phyloP scores from a whole-genome alignment of 805 yeast species.

The Cyberlindnera mississippiensis region DNA sequence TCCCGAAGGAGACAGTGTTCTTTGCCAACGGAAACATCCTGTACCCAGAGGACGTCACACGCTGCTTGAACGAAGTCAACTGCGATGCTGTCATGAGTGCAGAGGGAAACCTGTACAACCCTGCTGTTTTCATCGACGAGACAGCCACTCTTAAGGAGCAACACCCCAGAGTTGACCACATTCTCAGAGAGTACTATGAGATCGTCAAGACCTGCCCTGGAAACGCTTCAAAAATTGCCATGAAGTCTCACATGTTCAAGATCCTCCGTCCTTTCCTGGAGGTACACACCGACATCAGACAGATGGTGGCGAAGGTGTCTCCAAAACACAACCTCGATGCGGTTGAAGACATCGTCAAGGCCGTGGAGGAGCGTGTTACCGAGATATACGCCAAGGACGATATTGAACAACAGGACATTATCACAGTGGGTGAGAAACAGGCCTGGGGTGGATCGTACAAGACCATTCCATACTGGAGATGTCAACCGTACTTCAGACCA shows the following conservation, averaged over 20 bases:
- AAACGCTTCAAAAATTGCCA: slow-evolving; percentile 72
- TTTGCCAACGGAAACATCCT: slow-evolving; percentile 94
- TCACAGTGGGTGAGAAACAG: slow-evolving; percentile 50
- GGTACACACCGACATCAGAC: slow-evolving; percentile 72
- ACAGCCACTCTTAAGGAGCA: slow-evolving; percentile 51
- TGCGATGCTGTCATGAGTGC: slow-evolving; percentile 98
- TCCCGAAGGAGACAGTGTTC: slow-evolving; percentile 77
- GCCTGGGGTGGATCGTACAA: slow-evolving; percentile 81
- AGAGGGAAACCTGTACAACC: slow-evolving; percentile 91
- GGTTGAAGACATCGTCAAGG: slow-evolving; percentile 52
- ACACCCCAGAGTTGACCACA: slow-evolving; percentile 80
- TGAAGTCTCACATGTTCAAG: slow-evolving; percentile 92
- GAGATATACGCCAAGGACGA: slow-evolving; percentile 52
- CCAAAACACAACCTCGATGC: slow-evolving; percentile 41
- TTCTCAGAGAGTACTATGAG: slow-evolving; percentile 84
- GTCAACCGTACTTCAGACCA: slow-evolving; percentile 91
- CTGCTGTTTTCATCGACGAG: slow-evolving; percentile 72
- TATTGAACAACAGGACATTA: slow-evolving; percentile 57
- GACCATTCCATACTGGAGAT: slow-evolving; percentile 89
- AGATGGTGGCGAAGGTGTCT: slow-evolving; percentile 55
- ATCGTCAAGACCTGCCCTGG: slow-evolving; percentile 45
- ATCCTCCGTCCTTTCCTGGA: slow-evolving; percentile 76
- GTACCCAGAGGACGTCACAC: slow-evolving; percentile 75
- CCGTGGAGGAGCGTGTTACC: slow-evolving; percentile 64
- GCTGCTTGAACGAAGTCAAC: slow-evolving; percentile 58